These are phyloP conservation scores for Globisporangium okanoganense DNA, from an alignment of 352 stramenopile species.

Conservation along the genomic window DNA sequence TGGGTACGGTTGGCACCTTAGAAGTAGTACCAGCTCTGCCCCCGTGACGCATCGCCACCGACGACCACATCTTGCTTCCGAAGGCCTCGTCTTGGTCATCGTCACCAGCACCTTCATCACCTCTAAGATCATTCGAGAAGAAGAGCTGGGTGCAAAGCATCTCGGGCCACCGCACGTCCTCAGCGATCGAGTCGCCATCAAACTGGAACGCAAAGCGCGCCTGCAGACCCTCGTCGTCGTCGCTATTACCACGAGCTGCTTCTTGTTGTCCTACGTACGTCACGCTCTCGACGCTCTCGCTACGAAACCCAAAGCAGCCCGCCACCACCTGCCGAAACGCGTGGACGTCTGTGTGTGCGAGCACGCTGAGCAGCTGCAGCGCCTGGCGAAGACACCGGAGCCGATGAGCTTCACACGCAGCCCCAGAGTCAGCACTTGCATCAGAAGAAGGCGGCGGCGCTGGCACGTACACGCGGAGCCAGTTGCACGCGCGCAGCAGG, in stretches of 20 bases:
- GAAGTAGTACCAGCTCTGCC: neutral
- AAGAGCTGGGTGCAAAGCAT: constrained; percentile 1
- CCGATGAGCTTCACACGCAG: neutral
- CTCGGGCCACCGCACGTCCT: constrained; percentile 5
- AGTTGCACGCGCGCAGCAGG: neutral
- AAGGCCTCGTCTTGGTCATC: neutral
- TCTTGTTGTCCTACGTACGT: neutral
- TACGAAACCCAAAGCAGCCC: neutral
- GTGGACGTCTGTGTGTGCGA: constrained; percentile 3
- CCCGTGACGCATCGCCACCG: neutral
- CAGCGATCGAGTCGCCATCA: constrained; percentile 6
- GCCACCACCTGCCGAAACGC: neutral
- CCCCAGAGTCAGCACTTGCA: neutral
- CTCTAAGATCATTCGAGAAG: neutral
- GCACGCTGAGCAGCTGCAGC: neutral
- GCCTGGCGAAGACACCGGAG: neutral
- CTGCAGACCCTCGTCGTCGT: neutral
- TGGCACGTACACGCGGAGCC: neutral
- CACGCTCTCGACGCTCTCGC: neutral
- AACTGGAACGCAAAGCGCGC: constrained; percentile 5
- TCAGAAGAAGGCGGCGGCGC: neutral
- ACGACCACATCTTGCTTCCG: neutral
- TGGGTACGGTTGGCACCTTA: neutral
- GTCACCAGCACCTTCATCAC: neutral
- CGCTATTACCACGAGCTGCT: neutral